Percentiles rank a stretch among this genome's conserved stretches.
Conservation (phyloP, 2,329 filamentous ascomycete species). For the Penicillium italicum region DNA sequence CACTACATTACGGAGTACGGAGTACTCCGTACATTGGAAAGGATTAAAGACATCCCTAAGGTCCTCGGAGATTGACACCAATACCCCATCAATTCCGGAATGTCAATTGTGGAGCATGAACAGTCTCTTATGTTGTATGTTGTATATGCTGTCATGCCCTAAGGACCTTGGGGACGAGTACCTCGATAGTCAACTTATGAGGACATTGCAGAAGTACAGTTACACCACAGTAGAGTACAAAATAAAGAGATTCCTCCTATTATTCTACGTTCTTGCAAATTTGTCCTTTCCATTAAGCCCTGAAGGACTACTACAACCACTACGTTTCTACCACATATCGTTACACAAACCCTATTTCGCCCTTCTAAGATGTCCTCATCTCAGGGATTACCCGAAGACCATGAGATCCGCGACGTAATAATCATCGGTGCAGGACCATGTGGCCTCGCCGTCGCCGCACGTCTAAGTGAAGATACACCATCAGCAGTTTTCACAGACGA, state of each 20-base stretch:
- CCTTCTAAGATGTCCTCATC: constrained; percentile 5
- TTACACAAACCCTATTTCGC: background rate
- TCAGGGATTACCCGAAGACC: background rate
- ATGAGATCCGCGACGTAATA: constrained; percentile 55
- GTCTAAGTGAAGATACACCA: constrained; percentile 68
- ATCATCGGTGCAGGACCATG: constrained; percentile 73
- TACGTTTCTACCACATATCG: background rate
- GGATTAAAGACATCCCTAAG: constrained; percentile 20
- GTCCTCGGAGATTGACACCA: constrained; percentile 21
- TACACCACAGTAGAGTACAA: background rate
- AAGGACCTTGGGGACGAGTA: constrained; percentile 38
- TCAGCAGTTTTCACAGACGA: constrained; percentile 79
- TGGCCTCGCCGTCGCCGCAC: constrained; percentile 68
- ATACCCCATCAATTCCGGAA: constrained; percentile 1
- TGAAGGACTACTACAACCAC: background rate
- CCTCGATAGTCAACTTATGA: constrained; percentile 26
- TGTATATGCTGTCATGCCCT: constrained; percentile 2
- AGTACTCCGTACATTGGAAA: too few species aligned
- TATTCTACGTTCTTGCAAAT: background rate
- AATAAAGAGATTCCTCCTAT: background rate
- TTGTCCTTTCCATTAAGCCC: background rate
- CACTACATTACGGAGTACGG: too few species aligned
- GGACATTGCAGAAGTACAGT: constrained; percentile 18
- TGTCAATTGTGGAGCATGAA: constrained; percentile 5
- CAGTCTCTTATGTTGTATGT: too few species aligned